Percentiles rank a stretch among this genome's conserved stretches.
These are phyloP conservation scores for Adansonia grandidieri DNA, from an alignment of 441 rosid genomes.

Conservation along the genomic window DNA sequence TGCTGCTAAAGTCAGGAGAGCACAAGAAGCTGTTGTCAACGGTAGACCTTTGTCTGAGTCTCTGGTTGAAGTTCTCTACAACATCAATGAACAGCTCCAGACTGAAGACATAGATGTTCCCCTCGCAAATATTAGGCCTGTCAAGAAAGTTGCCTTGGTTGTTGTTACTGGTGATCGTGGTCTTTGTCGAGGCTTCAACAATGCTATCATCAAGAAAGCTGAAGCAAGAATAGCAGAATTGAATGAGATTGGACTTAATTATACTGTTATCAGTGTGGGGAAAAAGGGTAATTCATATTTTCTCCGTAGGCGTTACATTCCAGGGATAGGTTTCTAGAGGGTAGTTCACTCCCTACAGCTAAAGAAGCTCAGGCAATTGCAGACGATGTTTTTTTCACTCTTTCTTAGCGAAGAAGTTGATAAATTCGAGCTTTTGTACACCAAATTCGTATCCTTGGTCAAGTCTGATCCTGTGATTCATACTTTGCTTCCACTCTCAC, in stretches of 20 bases:
- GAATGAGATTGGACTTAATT: slow-evolving; percentile 64
- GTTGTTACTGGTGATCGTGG: slow-evolving; percentile 86
- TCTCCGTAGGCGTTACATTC: slow-evolving; percentile 65
- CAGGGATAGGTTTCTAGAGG: slow-evolving; percentile 69
- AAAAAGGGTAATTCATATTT: slow-evolving; percentile 86
- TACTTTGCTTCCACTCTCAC: slow-evolving; percentile 81
- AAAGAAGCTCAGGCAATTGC: slow-evolving; percentile 93
- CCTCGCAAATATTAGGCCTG: slow-evolving; percentile 77
- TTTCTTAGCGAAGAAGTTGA: slow-evolving; percentile 85
- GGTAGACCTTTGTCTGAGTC: slow-evolving; percentile 88
- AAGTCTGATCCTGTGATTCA: slow-evolving; percentile 86
- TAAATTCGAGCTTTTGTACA: slow-evolving; percentile 87
- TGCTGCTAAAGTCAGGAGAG: slow-evolving; percentile 90
- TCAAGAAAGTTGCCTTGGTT: slow-evolving; percentile 80
- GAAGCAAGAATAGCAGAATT: slow-evolving; percentile 68
- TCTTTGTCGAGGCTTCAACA: slow-evolving; percentile 86
- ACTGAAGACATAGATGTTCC: slow-evolving; percentile 77
- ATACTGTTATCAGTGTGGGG: slow-evolving; percentile 76
- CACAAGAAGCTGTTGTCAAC: slow-evolving; percentile 90
- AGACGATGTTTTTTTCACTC: slow-evolving; percentile 81
- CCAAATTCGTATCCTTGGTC: slow-evolving; percentile 80
- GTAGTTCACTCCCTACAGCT: slow-evolving; percentile 64
- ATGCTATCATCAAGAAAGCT: slow-evolving; percentile 67
- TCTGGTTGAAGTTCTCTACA: slow-evolving; percentile 83
- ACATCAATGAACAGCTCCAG: slow-evolving; percentile 84